Percentiles rank a stretch among this genome's conserved stretches.
Conservation (phyloP, 2,329 filamentous ascomycete genomes). For the Cladobotryum mycophilum region DNA sequence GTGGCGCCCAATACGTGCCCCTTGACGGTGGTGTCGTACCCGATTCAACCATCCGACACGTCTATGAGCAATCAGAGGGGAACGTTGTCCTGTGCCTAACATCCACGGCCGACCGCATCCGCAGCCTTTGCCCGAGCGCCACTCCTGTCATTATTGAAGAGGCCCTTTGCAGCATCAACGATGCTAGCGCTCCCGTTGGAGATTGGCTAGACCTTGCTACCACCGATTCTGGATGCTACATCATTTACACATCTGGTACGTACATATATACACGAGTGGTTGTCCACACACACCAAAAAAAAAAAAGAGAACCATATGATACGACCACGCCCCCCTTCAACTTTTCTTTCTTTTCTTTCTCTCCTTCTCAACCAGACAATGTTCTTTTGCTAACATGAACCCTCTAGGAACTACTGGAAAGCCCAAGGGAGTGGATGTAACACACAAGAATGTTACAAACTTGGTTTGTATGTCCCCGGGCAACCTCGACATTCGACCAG, state of each 20-base stretch:
- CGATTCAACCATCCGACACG: constrained; percentile 41
- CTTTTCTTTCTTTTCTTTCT: no score
- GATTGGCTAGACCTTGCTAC: constrained; percentile 26
- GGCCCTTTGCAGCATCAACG: not conserved
- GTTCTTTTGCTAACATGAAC: not conserved
- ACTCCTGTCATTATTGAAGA: constrained; percentile 26
- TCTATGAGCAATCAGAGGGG: constrained; percentile 41
- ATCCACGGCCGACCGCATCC: constrained; percentile 30
- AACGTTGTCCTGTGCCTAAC: constrained; percentile 41
- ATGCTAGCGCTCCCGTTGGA: constrained; percentile 6
- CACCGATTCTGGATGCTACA: constrained; percentile 36
- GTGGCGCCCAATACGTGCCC: constrained; percentile 54
- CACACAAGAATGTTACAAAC: constrained; percentile 50
- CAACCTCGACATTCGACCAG: constrained; percentile 42
- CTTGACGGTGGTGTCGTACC: constrained; percentile 50
- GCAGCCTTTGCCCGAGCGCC: constrained; percentile 19
- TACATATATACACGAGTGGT: not conserved
- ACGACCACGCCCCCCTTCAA: no score
- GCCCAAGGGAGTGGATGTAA: constrained; percentile 54
- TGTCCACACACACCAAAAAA: no score
- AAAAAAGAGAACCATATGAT: no score
- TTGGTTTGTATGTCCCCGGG: constrained; percentile 45
- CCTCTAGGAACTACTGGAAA: constrained; percentile 44
- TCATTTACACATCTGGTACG: constrained; percentile 50
- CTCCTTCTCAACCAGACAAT: no score